phyloP scores from a whole-genome alignment of 495 filamentous ascomycete species.

The Cryomyces minteri region DNA sequence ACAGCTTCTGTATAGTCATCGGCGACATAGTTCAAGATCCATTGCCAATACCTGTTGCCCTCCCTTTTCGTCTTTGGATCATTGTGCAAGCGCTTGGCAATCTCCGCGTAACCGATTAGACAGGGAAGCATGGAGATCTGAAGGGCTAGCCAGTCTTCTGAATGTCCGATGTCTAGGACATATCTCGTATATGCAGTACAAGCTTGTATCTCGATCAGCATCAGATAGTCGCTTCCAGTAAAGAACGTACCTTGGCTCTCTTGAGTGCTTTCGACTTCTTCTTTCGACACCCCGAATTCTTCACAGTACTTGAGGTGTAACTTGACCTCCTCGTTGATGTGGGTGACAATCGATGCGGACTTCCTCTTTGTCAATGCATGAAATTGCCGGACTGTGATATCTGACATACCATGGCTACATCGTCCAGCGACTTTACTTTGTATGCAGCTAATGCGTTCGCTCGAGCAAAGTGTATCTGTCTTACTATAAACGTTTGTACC shows the following conservation, averaged over 20 bases:
- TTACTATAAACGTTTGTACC: constrained; percentile 2
- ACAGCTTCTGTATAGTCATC: constrained; percentile 61
- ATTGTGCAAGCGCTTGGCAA: constrained; percentile 45
- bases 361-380: constrained; percentile 11
- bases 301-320: constrained; percentile 67
- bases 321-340: constrained; percentile 61
- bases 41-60: constrained; percentile 71
- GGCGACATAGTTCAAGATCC: constrained; percentile 73
- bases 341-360: constrained; percentile 51
- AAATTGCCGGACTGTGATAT: constrained; percentile 2
- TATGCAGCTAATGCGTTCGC: constrained; percentile 70
- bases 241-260: constrained; percentile 48
- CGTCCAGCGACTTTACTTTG: constrained; percentile 55
- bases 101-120: constrained; percentile 66
- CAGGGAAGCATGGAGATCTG: constrained; percentile 75
- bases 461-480: constrained; percentile 64
- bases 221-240: neutral
- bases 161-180: constrained; percentile 74
- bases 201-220: constrained; percentile 24
- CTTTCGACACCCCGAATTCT: constrained; percentile 57
- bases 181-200: constrained; percentile 66
- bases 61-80: constrained; percentile 35
- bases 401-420: constrained; percentile 40
- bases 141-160: constrained; percentile 67
- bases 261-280: constrained; percentile 51